Percentiles rank a stretch among this genome's conserved stretches.
Evolutionary conservation across 2,329 filamentous ascomycete genomes (phyloP).

Genomic region (Kalmusia sp.): DNA sequence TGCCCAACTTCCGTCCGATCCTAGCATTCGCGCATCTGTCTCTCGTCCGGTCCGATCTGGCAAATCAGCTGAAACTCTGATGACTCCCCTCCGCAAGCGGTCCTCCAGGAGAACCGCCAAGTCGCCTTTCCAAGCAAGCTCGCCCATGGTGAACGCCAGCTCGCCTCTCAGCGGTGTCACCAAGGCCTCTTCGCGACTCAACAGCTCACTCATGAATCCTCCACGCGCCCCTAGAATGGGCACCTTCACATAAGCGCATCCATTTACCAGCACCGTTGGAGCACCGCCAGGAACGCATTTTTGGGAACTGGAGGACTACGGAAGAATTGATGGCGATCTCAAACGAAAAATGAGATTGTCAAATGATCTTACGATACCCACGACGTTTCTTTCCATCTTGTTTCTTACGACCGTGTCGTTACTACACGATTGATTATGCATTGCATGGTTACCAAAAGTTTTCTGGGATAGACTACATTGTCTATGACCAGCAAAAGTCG

Average conservation of each 20-base stretch:
- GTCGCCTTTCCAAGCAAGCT: constrained; percentile 26
- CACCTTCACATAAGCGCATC: constrained; percentile 37
- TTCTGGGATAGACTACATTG: constrained; percentile 16
- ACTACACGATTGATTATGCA: constrained; percentile 32
- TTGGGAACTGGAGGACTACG: constrained; percentile 22
- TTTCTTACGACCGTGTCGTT: constrained; percentile 29
- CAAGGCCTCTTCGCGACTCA: constrained; percentile 34
- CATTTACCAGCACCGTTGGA: constrained; percentile 7
- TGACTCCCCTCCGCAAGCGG: constrained; percentile 47
- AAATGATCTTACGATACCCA: constrained; percentile 47
- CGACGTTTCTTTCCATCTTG: constrained; percentile 34
- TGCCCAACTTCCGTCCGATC: constrained; percentile 45
- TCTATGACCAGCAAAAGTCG: constrained; percentile 28
- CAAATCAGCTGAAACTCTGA: constrained; percentile 47
- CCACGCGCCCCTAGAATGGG: constrained; percentile 42
- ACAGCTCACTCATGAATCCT: constrained; percentile 34
- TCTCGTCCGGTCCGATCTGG: constrained; percentile 47
- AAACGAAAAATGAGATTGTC: constrained; percentile 16
- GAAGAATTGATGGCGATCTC: constrained; percentile 22
- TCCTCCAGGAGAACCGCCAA: constrained; percentile 36
- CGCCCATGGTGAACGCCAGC: constrained; percentile 23
- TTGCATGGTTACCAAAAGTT: constrained; percentile 38
- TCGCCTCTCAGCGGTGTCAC: constrained; percentile 39
- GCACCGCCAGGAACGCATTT: constrained; percentile 9
- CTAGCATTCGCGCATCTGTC: constrained; percentile 42